phyloP scores from a whole-genome alignment of 345 rosid species.

The Tarenaya hassleriana region DNA sequence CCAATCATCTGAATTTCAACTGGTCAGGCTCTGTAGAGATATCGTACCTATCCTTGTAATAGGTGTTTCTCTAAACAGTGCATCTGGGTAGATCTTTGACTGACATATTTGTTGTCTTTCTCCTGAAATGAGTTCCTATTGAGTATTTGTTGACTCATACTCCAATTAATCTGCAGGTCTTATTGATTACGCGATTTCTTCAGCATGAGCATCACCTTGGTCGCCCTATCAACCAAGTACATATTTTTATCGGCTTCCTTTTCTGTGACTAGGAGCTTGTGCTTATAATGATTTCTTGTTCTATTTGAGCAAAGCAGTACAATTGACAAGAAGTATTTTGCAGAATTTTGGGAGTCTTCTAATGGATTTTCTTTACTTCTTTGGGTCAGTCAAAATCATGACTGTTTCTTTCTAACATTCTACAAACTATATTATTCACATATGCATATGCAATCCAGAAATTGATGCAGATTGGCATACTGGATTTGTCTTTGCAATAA shows the following conservation, averaged over 20 bases:
- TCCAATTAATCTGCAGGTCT: constrained; percentile 43
- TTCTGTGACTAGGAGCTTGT: constrained; percentile 10
- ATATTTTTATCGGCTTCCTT: constrained; percentile 16
- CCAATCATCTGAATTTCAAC: constrained; percentile 13
- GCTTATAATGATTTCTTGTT: constrained; percentile 14
- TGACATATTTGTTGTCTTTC: constrained; percentile 9
- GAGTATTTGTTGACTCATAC: constrained; percentile 9
- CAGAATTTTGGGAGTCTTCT: constrained; percentile 91
- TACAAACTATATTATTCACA: neutral
- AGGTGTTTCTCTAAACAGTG: constrained; percentile 6
- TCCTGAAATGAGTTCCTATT: constrained; percentile 8
- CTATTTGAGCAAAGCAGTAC: constrained; percentile 12
- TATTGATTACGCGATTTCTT: constrained; percentile 81
- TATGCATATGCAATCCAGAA: constrained; percentile 6
- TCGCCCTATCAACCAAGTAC: constrained; percentile 73
- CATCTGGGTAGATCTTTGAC: constrained; percentile 4
- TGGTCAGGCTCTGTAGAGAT: constrained; percentile 18
- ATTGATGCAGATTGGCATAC: constrained; percentile 6
- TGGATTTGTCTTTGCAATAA: constrained; percentile 9
- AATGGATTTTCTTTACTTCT: constrained; percentile 96
- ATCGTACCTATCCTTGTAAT: constrained; percentile 13
- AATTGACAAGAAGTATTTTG: constrained; percentile 28
- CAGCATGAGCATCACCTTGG: constrained; percentile 97
- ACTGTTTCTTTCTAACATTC: constrained; percentile 18
- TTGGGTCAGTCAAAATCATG: constrained; percentile 62